A percentile compares a stretch with the other conserved stretches of the same genome.
Conservation (phyloP, 768 basidiomycete species). For the Mycena filopes region DNA sequence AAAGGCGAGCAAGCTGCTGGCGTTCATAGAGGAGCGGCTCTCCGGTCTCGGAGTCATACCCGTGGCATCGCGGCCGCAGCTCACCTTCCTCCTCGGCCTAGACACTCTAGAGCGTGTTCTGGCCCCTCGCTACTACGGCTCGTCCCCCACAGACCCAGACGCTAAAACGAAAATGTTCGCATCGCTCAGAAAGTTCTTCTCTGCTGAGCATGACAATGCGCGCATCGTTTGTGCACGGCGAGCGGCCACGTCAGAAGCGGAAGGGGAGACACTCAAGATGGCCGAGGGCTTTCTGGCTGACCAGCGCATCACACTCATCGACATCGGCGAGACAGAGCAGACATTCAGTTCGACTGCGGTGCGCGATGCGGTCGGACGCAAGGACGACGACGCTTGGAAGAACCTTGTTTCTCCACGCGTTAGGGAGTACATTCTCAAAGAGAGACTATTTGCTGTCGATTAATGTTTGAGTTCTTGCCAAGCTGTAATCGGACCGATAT, state of each 20-base stretch:
- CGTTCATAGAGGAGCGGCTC: constrained; percentile 57
- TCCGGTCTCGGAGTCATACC: constrained; percentile 30
- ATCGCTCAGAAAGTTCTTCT: constrained; percentile 69
- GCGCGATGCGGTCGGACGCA: constrained; percentile 13
- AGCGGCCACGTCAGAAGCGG: constrained; percentile 20
- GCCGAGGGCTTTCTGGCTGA: constrained; percentile 62
- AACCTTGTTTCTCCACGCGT: constrained; percentile 19
- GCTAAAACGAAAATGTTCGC: constrained; percentile 62
- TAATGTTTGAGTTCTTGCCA: constrained; percentile 3
- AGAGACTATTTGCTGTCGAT: constrained; percentile 16
- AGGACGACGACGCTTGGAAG: constrained; percentile 18
- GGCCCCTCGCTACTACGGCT: constrained; percentile 76
- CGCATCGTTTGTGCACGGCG: constrained; percentile 76
- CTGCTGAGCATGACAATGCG: constrained; percentile 63
- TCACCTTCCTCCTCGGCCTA: constrained; percentile 82
- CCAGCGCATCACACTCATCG: constrained; percentile 66
- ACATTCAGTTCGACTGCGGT: constrained; percentile 27
- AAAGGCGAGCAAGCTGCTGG: constrained; percentile 72
- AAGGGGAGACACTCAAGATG: constrained; percentile 38
- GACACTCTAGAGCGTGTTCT: constrained; percentile 90
- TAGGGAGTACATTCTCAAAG: constrained; percentile 13
- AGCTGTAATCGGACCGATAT: too few species aligned
- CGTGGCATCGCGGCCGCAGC: constrained; percentile 44
- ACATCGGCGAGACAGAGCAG: constrained; percentile 64
- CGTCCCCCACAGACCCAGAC: constrained; percentile 33